phyloP scores from a whole-genome alignment of 2,329 filamentous ascomycete genomes.

The Didymella pomorum region DNA sequence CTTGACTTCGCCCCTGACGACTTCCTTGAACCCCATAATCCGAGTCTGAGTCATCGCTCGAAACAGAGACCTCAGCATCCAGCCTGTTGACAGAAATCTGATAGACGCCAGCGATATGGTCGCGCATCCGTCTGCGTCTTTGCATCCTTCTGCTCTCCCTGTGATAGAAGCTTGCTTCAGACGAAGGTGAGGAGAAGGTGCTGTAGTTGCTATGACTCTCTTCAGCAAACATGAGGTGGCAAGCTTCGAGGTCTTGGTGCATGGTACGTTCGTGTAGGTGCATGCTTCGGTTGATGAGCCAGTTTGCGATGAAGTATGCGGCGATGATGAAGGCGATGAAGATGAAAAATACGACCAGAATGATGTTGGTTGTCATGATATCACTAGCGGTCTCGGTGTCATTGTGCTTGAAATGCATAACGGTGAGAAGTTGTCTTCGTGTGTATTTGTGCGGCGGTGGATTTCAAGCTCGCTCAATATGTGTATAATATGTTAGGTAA shows the following conservation, averaged over 20 bases:
- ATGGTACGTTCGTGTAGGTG: not conserved
- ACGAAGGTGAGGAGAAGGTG: not conserved
- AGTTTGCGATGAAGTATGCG: not conserved
- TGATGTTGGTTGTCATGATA: not conserved
- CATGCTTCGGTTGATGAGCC: not conserved
- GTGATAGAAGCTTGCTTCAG: too few relatives aligned
- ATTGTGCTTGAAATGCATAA: not conserved
- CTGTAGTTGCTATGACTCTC: not conserved
- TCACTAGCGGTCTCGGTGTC: not conserved
- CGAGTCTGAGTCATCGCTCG: not conserved
- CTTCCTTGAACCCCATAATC: not conserved
- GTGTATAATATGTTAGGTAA: not conserved
- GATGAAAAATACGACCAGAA: not conserved
- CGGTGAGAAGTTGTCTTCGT: not conserved
- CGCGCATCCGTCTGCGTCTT: not conserved
- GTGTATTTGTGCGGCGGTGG: not conserved
- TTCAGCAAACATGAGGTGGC: not conserved
- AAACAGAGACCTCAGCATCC: not conserved
- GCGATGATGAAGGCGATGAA: not conserved
- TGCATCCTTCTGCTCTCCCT: not conserved
- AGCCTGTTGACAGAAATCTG: not conserved
- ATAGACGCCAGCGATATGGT: constrained; percentile 1
- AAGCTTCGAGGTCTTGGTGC: not conserved
- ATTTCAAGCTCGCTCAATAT: not conserved
- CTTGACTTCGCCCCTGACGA: not conserved